Evolutionary conservation across 2,329 filamentous ascomycete species (phyloP).

Genomic region (Cercospora brassicicola): DNA sequence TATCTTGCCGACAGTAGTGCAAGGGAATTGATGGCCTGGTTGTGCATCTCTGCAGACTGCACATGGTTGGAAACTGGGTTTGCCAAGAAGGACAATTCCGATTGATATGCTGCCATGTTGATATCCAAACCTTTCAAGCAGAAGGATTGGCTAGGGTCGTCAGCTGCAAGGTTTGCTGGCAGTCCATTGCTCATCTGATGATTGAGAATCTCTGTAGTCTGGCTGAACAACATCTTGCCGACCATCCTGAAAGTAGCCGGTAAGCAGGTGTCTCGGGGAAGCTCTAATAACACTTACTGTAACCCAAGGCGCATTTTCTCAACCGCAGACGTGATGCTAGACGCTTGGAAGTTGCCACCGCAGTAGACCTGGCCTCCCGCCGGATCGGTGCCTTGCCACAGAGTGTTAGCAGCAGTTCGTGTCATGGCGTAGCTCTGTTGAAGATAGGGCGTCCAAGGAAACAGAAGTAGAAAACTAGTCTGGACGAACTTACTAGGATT

Average conservation of each 20-base stretch:
- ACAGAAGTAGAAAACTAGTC: neutral
- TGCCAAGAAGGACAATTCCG: constrained; percentile 50
- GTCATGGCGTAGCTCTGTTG: neutral
- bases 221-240: constrained; percentile 64
- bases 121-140: constrained; percentile 67
- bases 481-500: constrained; percentile 48
- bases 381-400: constrained; percentile 51
- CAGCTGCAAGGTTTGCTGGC: constrained; percentile 60
- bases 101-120: constrained; percentile 63
- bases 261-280: neutral
- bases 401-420: neutral
- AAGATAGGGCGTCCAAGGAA: neutral
- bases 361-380: constrained; percentile 50
- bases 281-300: constrained; percentile 36
- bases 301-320: constrained; percentile 44
- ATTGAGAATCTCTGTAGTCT: constrained; percentile 64
- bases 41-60: constrained; percentile 66
- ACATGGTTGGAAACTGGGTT: constrained; percentile 64
- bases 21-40: constrained; percentile 66
- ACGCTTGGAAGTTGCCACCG: constrained; percentile 69
- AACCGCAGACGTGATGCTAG: constrained; percentile 57
- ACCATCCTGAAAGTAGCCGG: constrained; percentile 41
- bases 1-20: constrained; percentile 44
- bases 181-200: constrained; percentile 60
- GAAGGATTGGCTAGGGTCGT: constrained; percentile 57